Evolutionary conservation across 2,329 filamentous ascomycete species (phyloP), one percentile per base, ranked within the genome.

Genomic region (Fusarium fujikuroi): DNA sequence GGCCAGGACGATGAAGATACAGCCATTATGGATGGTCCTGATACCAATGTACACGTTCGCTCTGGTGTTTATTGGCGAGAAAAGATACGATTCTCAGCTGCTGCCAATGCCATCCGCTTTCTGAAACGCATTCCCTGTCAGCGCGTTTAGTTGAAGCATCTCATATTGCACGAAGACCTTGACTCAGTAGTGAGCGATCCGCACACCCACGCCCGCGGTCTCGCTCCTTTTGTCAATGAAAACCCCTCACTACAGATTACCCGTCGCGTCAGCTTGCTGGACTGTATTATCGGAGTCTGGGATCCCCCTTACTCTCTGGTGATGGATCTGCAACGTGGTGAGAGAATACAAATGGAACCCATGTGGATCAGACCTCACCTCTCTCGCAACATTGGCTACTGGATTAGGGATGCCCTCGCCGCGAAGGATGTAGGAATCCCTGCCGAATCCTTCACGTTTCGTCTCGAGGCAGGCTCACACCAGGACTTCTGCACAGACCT

Each of bases 11-110:
- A n/a, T n/a, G n/a, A n/a, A n/a, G n/a, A n/a, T n/a, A n/a, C n/a
- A n/a, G n/a, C n/a, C n/a, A n/a, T n/a, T n/a, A n/a, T n/a, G n/a
- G n/a, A n/a, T n/a, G n/a, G n/a, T n/a, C n/a, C n/a, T n/a, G n/a
- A n/a, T n/a, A n/a, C n/a, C n/a, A n/a, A n/a, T n/a, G n/a, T n/a
- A n/a, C n/a, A n/a, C n/a, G n/a, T n/a, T n/a, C n/a, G n/a, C n/a
- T n/a, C n/a, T n/a, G n/a, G n/a, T n/a, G n/a, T n/a, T 28, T 32
- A 43, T 4, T 62, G 49, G 3, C 58, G 65, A 3, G 40, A 71
- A 16, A 70, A 66, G 36, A 46, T 71, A 1, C 56, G 61, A 10
- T 74, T 73, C 11, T 75, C 71, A 2, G 74, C 73, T 9, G 44
- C 39, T 1, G 71, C 74, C 3, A 49, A 9, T 0, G 59, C 71